Conservation (phyloP, 352 stramenopile species). For the Phytophthora vignae region DNA sequence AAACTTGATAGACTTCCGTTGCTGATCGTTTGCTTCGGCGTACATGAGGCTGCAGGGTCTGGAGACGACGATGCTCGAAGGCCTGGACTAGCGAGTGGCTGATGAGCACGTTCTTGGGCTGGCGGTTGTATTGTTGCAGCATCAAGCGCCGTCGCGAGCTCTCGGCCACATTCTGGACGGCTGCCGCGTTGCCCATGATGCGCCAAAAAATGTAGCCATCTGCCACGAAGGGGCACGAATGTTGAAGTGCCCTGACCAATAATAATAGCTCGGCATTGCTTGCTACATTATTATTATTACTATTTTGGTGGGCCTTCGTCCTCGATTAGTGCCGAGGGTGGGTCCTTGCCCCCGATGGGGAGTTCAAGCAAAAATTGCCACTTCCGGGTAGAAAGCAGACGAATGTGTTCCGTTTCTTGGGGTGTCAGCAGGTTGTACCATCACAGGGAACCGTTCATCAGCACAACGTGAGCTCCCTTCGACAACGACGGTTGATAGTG, state of each 20-base stretch:
- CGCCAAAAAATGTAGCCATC: constrained; percentile 20
- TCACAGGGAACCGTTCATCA: constrained; percentile 75
- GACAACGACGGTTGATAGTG: constrained; percentile 66
- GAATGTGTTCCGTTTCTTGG: constrained; percentile 79
- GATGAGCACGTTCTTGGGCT: constrained; percentile 32
- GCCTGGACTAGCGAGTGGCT: constrained; percentile 37
- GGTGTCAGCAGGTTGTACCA: constrained; percentile 81
- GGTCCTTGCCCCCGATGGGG: constrained; percentile 27
- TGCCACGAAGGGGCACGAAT: constrained; percentile 2
- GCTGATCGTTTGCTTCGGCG: constrained; percentile 1
- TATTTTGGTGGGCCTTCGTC: no score
- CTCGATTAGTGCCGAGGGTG: not conserved
- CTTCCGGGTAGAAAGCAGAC: constrained; percentile 58
- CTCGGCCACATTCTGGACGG: constrained; percentile 41
- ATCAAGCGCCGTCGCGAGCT: constrained; percentile 44
- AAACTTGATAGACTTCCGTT: not conserved
- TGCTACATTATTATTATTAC: not conserved
- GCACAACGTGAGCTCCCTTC: constrained; percentile 73
- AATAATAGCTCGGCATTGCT: not conserved
- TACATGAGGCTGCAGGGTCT: constrained; percentile 18
- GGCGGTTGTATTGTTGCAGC: constrained; percentile 45
- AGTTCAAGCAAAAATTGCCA: constrained; percentile 76
- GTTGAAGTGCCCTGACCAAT: constrained; percentile 20
- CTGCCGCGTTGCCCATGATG: constrained; percentile 50
- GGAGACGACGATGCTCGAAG: constrained; percentile 33